phyloP scores from a whole-genome alignment of 306 rosid species.

The Casuarina equisetifolia region DNA sequence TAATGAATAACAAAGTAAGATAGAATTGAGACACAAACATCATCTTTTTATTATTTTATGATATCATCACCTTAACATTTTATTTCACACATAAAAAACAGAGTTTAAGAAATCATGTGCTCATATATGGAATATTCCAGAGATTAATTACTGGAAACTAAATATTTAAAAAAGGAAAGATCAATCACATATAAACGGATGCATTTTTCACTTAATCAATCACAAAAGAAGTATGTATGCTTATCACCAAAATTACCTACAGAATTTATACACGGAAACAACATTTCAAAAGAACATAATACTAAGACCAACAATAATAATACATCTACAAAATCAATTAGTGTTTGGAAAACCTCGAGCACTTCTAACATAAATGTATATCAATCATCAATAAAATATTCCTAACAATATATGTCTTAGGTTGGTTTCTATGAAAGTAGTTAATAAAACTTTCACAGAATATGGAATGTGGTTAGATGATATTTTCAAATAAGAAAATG shows the following conservation, averaged over 20 bases:
- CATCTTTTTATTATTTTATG: not conserved
- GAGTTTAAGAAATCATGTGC: not conserved
- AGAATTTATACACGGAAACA: not conserved
- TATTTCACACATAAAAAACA: not conserved
- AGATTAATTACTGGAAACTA: not conserved
- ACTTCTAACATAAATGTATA: not conserved
- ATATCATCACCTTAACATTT: not conserved
- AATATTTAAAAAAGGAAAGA: not conserved
- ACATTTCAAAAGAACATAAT: not conserved
- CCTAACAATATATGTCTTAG: no score
- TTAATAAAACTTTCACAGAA: no score
- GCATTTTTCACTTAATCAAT: not conserved
- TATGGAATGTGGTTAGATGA: no score
- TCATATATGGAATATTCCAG: not conserved
- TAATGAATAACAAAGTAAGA: no score
- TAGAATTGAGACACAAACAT: no score
- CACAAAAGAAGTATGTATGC: no score
- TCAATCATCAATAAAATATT: not conserved
- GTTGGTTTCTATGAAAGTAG: no score
- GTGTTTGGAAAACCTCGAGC: no score
- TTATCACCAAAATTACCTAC: no score
- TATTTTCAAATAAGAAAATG: constrained; percentile 60
- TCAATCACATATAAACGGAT: not conserved
- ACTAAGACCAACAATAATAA: not conserved
- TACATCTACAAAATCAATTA: not conserved